Evolutionary conservation across 306 rosid species (phyloP), one percentile per base, ranked within the genome.

Genomic region (Ormosia semicastrata): DNA sequence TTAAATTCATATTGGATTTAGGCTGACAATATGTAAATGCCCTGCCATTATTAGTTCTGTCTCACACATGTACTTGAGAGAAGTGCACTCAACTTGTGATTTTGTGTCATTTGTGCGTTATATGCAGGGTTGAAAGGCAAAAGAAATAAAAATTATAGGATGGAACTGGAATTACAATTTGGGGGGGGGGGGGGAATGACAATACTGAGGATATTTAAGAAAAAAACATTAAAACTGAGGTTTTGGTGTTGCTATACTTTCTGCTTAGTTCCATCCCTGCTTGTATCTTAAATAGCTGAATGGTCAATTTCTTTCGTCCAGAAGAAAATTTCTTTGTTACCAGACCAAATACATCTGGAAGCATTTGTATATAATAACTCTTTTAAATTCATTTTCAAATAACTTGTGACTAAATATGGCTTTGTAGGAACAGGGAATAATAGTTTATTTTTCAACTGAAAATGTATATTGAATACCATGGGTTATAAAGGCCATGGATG

Each of bases 51-150:
- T 67, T 75, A 50, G 72, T 66, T 60, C 41, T 82, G 47, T 76
- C 49, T 40, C 58, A 17, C 80, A 8, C 73, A 46, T 74, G 41
- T 32, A 15, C 66, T 33, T 76, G 52, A 71, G 79, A 69, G 56
- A 69, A 54, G 69, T 46, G 60, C 85, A 15, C 82, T 60, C 46
- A 6, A 41, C 39, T 56, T n/a, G 24, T 86, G 87, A 79, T 75
- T 78, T 74, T 70, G 56, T 54, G 54, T 62, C 75, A 73, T 82
- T 52, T 57, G 30, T 41, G 9, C 66, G 24, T 44, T 63, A 29
- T 59, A 82, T 73, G 75, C 53, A n/a, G 24, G 46, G 43, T 56
- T 40, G 57, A 13, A 78, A 71, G 46, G 63, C 36, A 66, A 83
- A 70, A 77, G 52, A 12, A 64, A 50, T 60, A 34, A 49, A 67